Base-by-base conservation (phyloP, 2,329 filamentous ascomycete genomes). In the Clonostachys sp. region DNA sequence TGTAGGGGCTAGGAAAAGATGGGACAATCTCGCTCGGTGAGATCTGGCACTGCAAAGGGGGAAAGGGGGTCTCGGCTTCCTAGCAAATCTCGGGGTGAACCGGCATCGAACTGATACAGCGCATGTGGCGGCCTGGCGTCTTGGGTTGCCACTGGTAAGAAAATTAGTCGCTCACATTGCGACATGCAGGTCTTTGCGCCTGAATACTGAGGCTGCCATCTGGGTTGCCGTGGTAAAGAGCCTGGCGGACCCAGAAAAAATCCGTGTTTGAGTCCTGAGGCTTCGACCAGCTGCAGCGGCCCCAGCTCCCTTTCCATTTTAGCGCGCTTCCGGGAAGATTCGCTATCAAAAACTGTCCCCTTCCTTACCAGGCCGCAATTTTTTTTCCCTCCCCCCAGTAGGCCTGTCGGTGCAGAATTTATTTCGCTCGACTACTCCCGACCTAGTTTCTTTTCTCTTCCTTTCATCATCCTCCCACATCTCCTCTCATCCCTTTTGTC, bases 401-500 rank as follows among this genome's bases (percentile, higher is more conserved):
- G 63, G 62, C 66, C 67, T 66, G 70, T 66, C 68, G 66, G 65
- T 66, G 65, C 62, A 66, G 65, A 62, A 70, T 70, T 70, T 68
- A 70, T 68, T 67, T 68, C 64, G 56, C 64, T 69, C 64, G 63
- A 61, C 57, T 55, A 55, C 57, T 58, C 57, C 55, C 54, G 46
- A 49, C 45, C 51, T 55, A 55, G 61, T 69, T 69, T 6, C 24
- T 62, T 66, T 66, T 66, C 61, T 66, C 66, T 62, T 65, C 65
- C 66, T 57, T 61, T 59, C 64, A 61, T 59, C 65, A 64, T 67
- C 65, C 68, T 67, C 67, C 63, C 64, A 68, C 68, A 76, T 82
- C 80, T 82, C 80, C 79, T 73, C 79, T 83, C 80, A 75, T 65
- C 79, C 68, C 68, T 78, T 80, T 73, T 63, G 14, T 69, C 65